phyloP scores from a whole-genome alignment of 176 grass and related monocot species.

The Oropetium thomaeum region DNA sequence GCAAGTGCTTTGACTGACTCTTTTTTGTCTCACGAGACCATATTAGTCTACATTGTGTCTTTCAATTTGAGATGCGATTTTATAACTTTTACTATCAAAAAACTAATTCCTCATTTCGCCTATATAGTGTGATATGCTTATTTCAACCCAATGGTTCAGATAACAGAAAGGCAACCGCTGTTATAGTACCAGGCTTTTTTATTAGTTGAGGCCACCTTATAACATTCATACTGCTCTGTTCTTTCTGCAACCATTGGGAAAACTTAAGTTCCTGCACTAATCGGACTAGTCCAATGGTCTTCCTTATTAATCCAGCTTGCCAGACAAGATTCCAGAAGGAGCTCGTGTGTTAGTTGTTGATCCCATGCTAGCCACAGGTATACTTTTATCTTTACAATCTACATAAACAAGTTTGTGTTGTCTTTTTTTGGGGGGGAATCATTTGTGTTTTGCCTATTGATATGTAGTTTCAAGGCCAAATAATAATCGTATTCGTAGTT shows the following conservation, averaged over 20 bases:
- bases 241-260: background rate
- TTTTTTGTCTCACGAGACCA: background rate
- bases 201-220: background rate
- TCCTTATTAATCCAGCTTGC: constrained; percentile 62
- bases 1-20: background rate
- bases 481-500: background rate
- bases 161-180: background rate
- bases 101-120: background rate
- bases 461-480: background rate
- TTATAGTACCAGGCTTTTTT: background rate
- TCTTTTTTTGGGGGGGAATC: too few species aligned
- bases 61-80: background rate
- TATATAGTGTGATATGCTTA: background rate
- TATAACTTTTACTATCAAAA: background rate
- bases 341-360: constrained; percentile 81
- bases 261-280: background rate
- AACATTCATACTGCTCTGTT: constrained; percentile 16
- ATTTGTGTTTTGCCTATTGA: background rate
- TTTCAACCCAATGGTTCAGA: background rate
- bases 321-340: constrained; percentile 78
- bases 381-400: constrained; percentile 20
- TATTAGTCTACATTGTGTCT: constrained; percentile 10
- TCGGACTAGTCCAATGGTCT: background rate
- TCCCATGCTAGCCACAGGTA: constrained; percentile 97
- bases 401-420: constrained; percentile 12